phyloP scores from a whole-genome alignment of 495 filamentous ascomycete genomes.

The Aspergillus bertholletiae region DNA sequence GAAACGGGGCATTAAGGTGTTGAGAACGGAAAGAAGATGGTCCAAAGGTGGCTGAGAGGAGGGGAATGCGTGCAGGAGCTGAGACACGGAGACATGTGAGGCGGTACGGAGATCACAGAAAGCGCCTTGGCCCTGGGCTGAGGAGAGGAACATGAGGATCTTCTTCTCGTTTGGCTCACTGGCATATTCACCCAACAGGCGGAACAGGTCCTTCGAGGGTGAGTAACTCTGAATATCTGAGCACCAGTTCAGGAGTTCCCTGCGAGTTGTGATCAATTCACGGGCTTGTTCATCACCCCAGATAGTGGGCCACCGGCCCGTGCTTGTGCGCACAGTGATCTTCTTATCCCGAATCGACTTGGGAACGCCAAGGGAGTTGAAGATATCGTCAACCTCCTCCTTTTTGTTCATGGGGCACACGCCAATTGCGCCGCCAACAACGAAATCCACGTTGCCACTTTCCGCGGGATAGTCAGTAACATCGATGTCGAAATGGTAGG shows the following conservation, averaged over 20 bases:
- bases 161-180: slow-evolving; percentile 78
- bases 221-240: slow-evolving; percentile 89
- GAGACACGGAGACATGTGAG: slow-evolving; percentile 75
- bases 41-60: slow-evolving; percentile 83
- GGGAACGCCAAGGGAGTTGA: slow-evolving; percentile 76
- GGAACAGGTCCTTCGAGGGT: slow-evolving; percentile 83
- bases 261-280: slow-evolving; percentile 78
- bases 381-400: slow-evolving; percentile 73
- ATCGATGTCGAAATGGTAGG: slow-evolving; percentile 95
- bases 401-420: slow-evolving; percentile 83
- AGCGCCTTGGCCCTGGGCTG: slow-evolving; percentile 85
- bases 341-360: slow-evolving; percentile 76
- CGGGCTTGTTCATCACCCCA: slow-evolving; percentile 91
- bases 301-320: slow-evolving; percentile 92
- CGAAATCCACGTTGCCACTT: slow-evolving; percentile 80
- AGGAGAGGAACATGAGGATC: slow-evolving; percentile 77
- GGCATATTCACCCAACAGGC: slow-evolving; percentile 82
- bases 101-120: slow-evolving; percentile 96
- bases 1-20: slow-evolving; percentile 91
- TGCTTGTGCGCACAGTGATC: slow-evolving; percentile 69
- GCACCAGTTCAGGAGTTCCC: slow-evolving; percentile 93
- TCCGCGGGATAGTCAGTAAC: slow-evolving; percentile 92
- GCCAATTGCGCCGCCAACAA: slow-evolving; percentile 93
- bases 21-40: slow-evolving; percentile 73
- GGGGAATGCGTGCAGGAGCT: slow-evolving; percentile 89